phyloP scores from a whole-genome alignment of 148 eudicot species.

The Rhododendron ovatum region DNA sequence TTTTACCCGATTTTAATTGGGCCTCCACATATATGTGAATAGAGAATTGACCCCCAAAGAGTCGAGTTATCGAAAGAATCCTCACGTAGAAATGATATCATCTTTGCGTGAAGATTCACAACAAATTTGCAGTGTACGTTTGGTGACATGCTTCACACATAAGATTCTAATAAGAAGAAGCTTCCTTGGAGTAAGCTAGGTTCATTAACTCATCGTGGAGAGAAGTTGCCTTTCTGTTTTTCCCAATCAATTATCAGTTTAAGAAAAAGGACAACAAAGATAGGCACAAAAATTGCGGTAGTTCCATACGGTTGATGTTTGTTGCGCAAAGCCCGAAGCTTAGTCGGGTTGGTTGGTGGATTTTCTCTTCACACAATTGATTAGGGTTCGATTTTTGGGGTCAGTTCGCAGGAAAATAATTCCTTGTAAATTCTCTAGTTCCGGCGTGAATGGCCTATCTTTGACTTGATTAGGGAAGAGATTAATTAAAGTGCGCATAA shows the following conservation, averaged over 20 bases:
- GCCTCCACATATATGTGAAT: no score
- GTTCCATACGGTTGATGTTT: not conserved
- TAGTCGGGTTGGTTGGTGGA: not conserved
- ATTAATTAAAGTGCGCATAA: not conserved
- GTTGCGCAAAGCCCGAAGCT: not conserved
- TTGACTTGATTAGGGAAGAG: not conserved
- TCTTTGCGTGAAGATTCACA: not conserved
- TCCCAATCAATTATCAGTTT: not conserved
- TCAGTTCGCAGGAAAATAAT: no score
- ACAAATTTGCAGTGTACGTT: not conserved
- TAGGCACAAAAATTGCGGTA: not conserved
- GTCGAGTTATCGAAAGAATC: not conserved
- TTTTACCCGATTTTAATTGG: no score
- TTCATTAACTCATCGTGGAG: not conserved
- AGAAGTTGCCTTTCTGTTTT: not conserved
- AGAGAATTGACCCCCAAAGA: no score
- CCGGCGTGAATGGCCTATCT: not conserved
- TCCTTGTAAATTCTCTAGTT: no score
- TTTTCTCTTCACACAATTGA: not conserved
- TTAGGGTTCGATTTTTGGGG: not conserved
- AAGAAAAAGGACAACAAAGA: not conserved
- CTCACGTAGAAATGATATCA: not conserved
- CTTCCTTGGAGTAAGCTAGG: not conserved
- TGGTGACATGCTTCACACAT: not conserved
- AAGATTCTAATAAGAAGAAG: not conserved